Evolutionary conservation across 1,284 basidiomycete genomes (phyloP), one percentile per base, ranked within the genome.

Genomic region (Trichosporon sp.): DNA sequence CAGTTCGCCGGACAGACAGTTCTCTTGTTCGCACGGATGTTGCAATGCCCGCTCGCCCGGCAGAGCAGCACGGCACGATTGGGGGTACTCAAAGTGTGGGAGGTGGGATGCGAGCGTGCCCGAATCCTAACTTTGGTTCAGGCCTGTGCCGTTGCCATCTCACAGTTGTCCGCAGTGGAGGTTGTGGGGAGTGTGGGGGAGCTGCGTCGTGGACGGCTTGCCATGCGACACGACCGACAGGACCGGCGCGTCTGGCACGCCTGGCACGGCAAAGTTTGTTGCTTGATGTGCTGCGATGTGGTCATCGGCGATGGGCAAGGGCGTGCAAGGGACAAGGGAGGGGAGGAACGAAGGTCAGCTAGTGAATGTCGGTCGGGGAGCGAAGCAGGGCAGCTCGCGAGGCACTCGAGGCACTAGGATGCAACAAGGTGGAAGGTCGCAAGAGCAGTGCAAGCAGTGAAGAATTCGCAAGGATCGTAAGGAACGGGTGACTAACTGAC

Each of bases 301-400:
- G 51, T 21, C 14, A n/a, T 16, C 51, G 51, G 51, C 51, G 19
- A 54, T 54, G 51, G n/a, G 51, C 51, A 54, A 54, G 51, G 51
- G 48, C n/a, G n/a, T 21, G 48, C 48, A 51, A 51, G 48, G 48
- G 16, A 16, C 48, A 51, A 16, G 48, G 48, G 48, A 16, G 8
- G 51, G 51, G 51, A 11, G 51, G 8, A 21, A 16, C 21, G 51
- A 54, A 26, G 51, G 51, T 40, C 38, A 54, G 16, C 51, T 5
- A 54, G 19, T 54, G 51, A 54, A 54, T 54, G 51, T 54, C 51
- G 19, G 51, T 54, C 51, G 51, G 51, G 51, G 51, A 54, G 51
- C 51, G 51, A 54, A 3, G 51, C 51, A 54, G 51, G 51, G 51
- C 51, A 16, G 19, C 26, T 40, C 8, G 11, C 38, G 35, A 40